Conservation (phyloP, 192 early-diverging fungal species). For the Mortierella claussenii region DNA sequence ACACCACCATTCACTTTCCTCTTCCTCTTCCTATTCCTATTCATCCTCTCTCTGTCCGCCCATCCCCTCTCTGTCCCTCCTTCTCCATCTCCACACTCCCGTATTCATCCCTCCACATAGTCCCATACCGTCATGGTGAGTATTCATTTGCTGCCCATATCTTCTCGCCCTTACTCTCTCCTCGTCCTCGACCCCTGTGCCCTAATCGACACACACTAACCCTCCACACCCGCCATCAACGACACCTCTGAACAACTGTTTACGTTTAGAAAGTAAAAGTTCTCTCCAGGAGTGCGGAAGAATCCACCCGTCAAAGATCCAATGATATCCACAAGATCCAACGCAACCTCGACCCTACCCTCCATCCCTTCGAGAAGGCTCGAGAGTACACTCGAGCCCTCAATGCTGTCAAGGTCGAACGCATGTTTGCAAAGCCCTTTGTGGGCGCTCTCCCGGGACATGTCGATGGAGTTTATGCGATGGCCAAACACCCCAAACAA, state of each 20-base stretch:
- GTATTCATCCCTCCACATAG: not conserved
- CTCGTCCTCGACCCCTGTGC: not conserved
- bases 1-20: too few relatives aligned
- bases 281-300: constrained; percentile 82
- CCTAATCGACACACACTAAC: not conserved
- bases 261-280: constrained; percentile 99
- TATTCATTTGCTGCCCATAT: too few relatives aligned
- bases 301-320: constrained; percentile 82
- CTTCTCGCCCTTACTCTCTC: not conserved
- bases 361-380: constrained; percentile 95
- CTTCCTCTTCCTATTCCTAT: too few relatives aligned
- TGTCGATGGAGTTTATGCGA: constrained; percentile 93
- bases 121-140: not conserved
- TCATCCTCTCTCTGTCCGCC: not conserved
- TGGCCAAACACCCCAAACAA: constrained; percentile 93
- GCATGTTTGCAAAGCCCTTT: constrained; percentile 98
- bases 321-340: constrained; percentile 90
- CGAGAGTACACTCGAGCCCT: constrained; percentile 96
- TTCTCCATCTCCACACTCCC: not conserved
- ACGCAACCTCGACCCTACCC: constrained; percentile 87
- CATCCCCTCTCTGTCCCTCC: not conserved
- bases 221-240: not conserved
- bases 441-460: constrained; percentile 90
- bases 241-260: too few relatives aligned
- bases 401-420: constrained; percentile 92